These are phyloP conservation scores for Globisporangium abappressorium DNA, from an alignment of 352 stramenopile species.

Conservation along the genomic window DNA sequence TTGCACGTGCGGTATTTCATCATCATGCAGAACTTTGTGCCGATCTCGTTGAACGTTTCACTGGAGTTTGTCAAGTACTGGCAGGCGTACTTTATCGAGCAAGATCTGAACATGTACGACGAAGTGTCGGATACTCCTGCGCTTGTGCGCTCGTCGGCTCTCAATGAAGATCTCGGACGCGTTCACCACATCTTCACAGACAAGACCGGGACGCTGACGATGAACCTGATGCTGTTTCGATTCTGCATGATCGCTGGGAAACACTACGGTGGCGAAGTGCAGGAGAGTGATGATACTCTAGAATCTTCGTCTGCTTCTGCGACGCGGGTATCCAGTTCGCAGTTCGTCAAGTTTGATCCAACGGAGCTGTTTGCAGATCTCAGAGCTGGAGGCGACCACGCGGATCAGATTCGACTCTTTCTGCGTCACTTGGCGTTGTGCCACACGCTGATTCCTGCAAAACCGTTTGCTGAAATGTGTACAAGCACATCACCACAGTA, in stretches of 20 bases:
- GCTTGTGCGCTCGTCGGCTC: slow-evolving; percentile 70
- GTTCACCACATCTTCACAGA: slow-evolving; percentile 92
- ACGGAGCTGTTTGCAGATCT: slow-evolving; percentile 64
- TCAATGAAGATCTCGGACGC: slow-evolving; percentile 93
- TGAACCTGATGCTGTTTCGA: slow-evolving; percentile 97
- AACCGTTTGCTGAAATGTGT: slow-evolving; percentile 67
- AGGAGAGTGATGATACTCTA: slow-evolving; percentile 10
- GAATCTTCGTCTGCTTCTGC: not conserved
- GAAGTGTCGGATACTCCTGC: slow-evolving; percentile 83
- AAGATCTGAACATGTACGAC: slow-evolving; percentile 91
- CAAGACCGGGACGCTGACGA: slow-evolving; percentile 95
- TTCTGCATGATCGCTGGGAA: slow-evolving; percentile 92
- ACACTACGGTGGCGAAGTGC: slow-evolving; percentile 87
- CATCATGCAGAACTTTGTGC: slow-evolving; percentile 97
- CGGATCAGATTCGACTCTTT: slow-evolving; percentile 50
- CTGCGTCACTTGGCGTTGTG: slow-evolving; percentile 77
- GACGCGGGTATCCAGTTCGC: slow-evolving; percentile 1
- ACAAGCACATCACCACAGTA: slow-evolving; percentile 72
- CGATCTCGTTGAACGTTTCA: slow-evolving; percentile 98
- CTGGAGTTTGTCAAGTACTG: slow-evolving; percentile 96
- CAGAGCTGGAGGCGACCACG: slow-evolving; percentile 31
- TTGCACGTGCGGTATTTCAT: slow-evolving; percentile 94
- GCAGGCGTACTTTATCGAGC: slow-evolving; percentile 94
- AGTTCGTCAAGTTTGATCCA: slow-evolving; percentile 72
- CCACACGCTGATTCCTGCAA: slow-evolving; percentile 76